Percentiles rank a stretch among this genome's conserved stretches.
Evolutionary conservation across 495 filamentous ascomycete genomes (phyloP).

Genomic region (Stereocaulon alpinum): DNA sequence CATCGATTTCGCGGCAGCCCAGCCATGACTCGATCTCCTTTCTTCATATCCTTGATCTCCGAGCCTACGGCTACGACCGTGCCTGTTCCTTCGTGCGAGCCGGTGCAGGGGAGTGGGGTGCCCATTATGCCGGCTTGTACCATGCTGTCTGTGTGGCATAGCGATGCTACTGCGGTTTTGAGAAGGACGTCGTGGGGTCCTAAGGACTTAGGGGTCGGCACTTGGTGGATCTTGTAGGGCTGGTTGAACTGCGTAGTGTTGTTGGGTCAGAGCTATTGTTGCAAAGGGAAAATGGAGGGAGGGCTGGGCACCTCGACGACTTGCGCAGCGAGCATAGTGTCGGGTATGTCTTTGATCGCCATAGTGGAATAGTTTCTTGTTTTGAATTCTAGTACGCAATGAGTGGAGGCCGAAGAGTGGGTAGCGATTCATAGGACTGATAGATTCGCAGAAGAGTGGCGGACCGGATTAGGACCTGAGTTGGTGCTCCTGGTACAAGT

Average conservation of each 20-base stretch:
- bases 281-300: background rate
- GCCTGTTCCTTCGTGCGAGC: constrained; percentile 50
- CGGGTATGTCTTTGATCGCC: constrained; percentile 8
- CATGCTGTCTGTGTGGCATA: constrained; percentile 54
- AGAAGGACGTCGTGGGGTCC: constrained; percentile 43
- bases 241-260: constrained; percentile 30
- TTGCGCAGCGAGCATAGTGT: constrained; percentile 16
- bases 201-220: constrained; percentile 38
- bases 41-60: constrained; percentile 32
- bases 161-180: constrained; percentile 46
- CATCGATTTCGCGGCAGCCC: constrained; percentile 39
- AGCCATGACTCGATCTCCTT: constrained; percentile 42
- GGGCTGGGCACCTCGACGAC: constrained; percentile 11
- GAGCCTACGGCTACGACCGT: constrained; percentile 42
- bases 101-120: constrained; percentile 39
- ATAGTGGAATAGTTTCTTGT: background rate
- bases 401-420: background rate
- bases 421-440: background rate
- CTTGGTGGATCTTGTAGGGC: constrained; percentile 40
- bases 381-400: background rate
- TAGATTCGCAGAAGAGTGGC: background rate
- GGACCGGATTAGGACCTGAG: too few species aligned
- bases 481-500: too few species aligned
- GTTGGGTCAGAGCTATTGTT: background rate
- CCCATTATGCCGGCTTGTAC: constrained; percentile 34